Conservation (phyloP, 2,329 filamentous ascomycete species). For the Sarocladiaceae sp. region DNA sequence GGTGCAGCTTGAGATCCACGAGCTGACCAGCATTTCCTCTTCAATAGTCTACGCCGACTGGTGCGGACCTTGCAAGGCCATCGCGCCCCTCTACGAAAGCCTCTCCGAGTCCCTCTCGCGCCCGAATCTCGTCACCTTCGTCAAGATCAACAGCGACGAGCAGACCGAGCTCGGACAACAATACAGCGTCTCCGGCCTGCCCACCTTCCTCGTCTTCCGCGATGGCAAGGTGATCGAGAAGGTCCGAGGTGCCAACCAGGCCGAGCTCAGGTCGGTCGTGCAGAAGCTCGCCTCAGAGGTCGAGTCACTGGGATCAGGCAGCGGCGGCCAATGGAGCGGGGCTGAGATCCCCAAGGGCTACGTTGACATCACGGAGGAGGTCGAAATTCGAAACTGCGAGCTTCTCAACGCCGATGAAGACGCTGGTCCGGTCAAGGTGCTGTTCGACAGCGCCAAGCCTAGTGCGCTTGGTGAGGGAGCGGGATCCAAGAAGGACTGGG, state of each 20-base stretch:
- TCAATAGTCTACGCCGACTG: slow-evolving; percentile 77
- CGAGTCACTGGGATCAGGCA: slow-evolving; percentile 41
- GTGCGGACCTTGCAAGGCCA: slow-evolving; percentile 79
- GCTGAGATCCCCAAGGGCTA: slow-evolving; percentile 76
- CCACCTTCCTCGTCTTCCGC: slow-evolving; percentile 89
- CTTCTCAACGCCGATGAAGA: slow-evolving; percentile 82
- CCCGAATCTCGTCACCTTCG: slow-evolving; percentile 72
- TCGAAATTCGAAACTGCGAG: slow-evolving; percentile 77
- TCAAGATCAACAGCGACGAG: slow-evolving; percentile 79
- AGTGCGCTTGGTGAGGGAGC: slow-evolving; percentile 51
- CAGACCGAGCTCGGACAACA: slow-evolving; percentile 69
- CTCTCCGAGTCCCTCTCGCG: slow-evolving; percentile 68
- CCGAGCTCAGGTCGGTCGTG: slow-evolving; percentile 66
- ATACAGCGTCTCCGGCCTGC: slow-evolving; percentile 73
- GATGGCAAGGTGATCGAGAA: slow-evolving; percentile 63
- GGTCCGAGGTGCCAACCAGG: slow-evolving; percentile 69
- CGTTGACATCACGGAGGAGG: slow-evolving; percentile 73
- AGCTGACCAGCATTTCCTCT: slow-evolving; percentile 11
- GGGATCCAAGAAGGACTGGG: slow-evolving; percentile 63
- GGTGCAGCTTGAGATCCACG: slow-evolving; percentile 13
- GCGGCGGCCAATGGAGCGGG: slow-evolving; percentile 63
- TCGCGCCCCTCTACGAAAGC: slow-evolving; percentile 78
- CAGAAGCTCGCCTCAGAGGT: slow-evolving; percentile 68
- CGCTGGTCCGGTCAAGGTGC: slow-evolving; percentile 64
- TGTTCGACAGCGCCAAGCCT: slow-evolving; percentile 70